A percentile compares a stretch with the other conserved stretches of the same genome.
phyloP scores from a whole-genome alignment of 805 yeast species.

The Ogataea sp. region DNA sequence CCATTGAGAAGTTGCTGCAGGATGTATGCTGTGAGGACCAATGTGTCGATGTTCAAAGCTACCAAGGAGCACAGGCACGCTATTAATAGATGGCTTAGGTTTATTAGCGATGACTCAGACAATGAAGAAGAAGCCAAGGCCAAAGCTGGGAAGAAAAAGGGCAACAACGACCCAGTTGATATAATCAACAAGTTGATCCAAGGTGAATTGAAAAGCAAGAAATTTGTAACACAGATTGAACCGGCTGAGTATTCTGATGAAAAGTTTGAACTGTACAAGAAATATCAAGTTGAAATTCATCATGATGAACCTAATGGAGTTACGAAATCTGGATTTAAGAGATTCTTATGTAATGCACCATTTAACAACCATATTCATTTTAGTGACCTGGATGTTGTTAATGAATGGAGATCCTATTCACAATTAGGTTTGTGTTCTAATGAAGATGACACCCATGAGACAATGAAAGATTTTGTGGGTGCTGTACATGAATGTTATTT shows the following conservation, averaged over 20 bases:
- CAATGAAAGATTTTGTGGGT: constrained; percentile 30
- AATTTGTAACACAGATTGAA: constrained; percentile 38
- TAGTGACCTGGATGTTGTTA: constrained; percentile 32
- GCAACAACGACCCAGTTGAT: constrained; percentile 7
- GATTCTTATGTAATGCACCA: constrained; percentile 48
- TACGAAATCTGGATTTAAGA: constrained; percentile 38
- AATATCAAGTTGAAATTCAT: constrained; percentile 69
- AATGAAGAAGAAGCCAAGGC: background rate
- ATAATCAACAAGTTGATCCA: constrained; percentile 7
- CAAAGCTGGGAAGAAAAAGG: constrained; percentile 2
- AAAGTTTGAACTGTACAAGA: constrained; percentile 54
- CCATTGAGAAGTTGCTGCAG: constrained; percentile 69
- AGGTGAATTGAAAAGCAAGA: constrained; percentile 8
- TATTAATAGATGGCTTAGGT: constrained; percentile 50
- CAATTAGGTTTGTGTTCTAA: too few species aligned
- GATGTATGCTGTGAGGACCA: constrained; percentile 68
- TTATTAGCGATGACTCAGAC: constrained; percentile 17
- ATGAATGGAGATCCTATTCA: constrained; percentile 32
- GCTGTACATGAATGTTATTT: constrained; percentile 79
- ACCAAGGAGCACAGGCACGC: constrained; percentile 61
- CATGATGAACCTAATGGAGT: constrained; percentile 45
- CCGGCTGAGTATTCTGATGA: constrained; percentile 44
- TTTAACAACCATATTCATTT: constrained; percentile 9
- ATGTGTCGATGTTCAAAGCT: constrained; percentile 28
- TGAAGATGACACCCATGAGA: too few species aligned